Evolutionary conservation across 139 green algal species (phyloP).

Genomic region (Tetraselmis chui): DNA sequence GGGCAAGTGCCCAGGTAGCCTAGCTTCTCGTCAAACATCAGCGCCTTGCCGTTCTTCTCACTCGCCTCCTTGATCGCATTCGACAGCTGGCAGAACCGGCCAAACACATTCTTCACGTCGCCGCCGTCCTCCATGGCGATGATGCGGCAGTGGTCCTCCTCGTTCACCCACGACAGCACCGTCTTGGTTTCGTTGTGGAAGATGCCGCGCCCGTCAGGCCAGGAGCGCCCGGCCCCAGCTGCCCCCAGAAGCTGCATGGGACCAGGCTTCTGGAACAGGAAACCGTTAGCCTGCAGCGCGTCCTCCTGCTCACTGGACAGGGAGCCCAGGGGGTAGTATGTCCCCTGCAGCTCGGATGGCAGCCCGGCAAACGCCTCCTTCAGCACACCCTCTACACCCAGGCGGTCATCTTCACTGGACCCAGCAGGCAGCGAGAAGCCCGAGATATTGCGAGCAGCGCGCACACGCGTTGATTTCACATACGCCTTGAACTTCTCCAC

Average conservation of each 20-base stretch:
- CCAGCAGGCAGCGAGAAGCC: slow-evolving; percentile 14
- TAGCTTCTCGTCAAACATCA: slow-evolving; percentile 10
- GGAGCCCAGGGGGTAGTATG: slow-evolving; percentile 10
- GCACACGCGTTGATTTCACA: slow-evolving; percentile 12
- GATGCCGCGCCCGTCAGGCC: slow-evolving; percentile 10
- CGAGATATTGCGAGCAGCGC: slow-evolving; percentile 11
- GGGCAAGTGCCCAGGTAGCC: slow-evolving; percentile 13
- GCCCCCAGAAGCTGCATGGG: neutral
- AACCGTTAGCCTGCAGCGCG: slow-evolving; percentile 4
- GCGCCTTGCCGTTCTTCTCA: slow-evolving; percentile 7
- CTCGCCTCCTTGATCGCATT: slow-evolving; percentile 7
- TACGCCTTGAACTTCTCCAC: slow-evolving; percentile 7
- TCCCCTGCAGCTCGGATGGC: slow-evolving; percentile 3
- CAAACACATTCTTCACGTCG: slow-evolving; percentile 13
- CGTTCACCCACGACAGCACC: slow-evolving; percentile 11
- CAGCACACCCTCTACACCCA: slow-evolving; percentile 7
- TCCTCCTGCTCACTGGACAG: slow-evolving; percentile 11
- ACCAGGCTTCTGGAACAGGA: slow-evolving; percentile 14
- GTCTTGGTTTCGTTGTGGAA: slow-evolving; percentile 15
- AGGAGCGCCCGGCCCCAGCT: neutral
- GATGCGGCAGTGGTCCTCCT: slow-evolving; percentile 19
- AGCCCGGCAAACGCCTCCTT: slow-evolving; percentile 11
- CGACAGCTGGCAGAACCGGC: slow-evolving; percentile 11
- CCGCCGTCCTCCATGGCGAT: slow-evolving; percentile 16
- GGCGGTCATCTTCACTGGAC: slow-evolving; percentile 1